Evolutionary conservation across 768 basidiomycete genomes (phyloP), one percentile per base, ranked within the genome.

Genomic region (Coprinopsis strossmayeri): DNA sequence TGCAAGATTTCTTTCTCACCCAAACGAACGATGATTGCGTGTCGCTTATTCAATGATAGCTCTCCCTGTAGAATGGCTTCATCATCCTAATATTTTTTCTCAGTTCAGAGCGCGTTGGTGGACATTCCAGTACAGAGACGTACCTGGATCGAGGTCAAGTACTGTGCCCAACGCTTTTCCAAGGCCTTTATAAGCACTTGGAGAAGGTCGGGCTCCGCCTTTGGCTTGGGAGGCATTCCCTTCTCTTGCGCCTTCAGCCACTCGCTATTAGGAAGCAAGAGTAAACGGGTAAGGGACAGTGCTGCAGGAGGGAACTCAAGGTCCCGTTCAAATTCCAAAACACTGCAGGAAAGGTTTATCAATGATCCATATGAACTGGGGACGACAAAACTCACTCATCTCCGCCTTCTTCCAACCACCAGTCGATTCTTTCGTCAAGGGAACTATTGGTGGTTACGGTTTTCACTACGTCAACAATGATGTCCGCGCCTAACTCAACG

Each of bases 361-460:
- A 25, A 21, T 48, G 15, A 34, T 46, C 27, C 20, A 24, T 21
- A 30, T 41, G 34, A 39, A 32, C 26, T 34, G 43, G 34, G 51
- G 52, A 18, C 18, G n/a, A 18, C 48, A 23, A 10, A 40, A 46
- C 82, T 54, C 59, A 93, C 92, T 96, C 93, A 54, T 95, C 92
- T 17, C 86, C 86, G 2, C 85, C 88, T 59, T 84, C 78, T 53
- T 96, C 91, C 11, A 98, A 68, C 89, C 93, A 93, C 83, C 89
- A 96, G 52, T 97, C 90, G 7, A 96, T 84, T 32, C 91, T 76
- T 55, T 81, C 80, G 53, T 74, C 68, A 3, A 51, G 25, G 2
- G 39, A 3, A 5, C 41, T 45, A 5, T 23, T 27, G 2, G 35
- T 39, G 32, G 52, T 40, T 11, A 50, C 53, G n/a, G 55, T 57